phyloP scores from a whole-genome alignment of 2,329 filamentous ascomycete genomes.

The Coleophoma crateriformis region DNA sequence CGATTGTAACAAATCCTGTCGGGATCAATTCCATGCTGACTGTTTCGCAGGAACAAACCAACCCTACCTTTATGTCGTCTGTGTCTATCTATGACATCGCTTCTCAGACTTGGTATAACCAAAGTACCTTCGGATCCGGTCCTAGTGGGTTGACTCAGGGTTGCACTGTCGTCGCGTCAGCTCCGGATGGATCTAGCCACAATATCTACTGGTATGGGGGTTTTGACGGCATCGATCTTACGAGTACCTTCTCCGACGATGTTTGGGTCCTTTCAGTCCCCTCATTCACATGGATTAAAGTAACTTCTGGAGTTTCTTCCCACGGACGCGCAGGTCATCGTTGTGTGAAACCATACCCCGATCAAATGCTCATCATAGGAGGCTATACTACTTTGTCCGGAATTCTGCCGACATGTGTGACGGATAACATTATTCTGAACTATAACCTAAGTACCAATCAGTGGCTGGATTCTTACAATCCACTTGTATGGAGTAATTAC shows the following conservation, averaged over 20 bases:
- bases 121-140: constrained; percentile 57
- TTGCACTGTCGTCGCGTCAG: constrained; percentile 63
- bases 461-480: constrained; percentile 69
- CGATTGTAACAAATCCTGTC: constrained; percentile 7
- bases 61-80: constrained; percentile 63
- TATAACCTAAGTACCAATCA: constrained; percentile 67
- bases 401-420: constrained; percentile 36
- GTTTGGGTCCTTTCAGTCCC: constrained; percentile 71
- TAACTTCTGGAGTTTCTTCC: constrained; percentile 44
- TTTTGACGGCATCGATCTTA: constrained; percentile 47
- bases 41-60: constrained; percentile 47
- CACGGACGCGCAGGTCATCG: constrained; percentile 60
- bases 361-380: constrained; percentile 65
- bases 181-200: constrained; percentile 67
- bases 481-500: constrained; percentile 59
- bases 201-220: constrained; percentile 78
- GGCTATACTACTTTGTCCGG: constrained; percentile 45
- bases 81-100: constrained; percentile 74
- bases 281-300: constrained; percentile 66
- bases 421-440: constrained; percentile 49
- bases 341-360: constrained; percentile 64
- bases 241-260: constrained; percentile 56
- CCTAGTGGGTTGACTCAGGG: constrained; percentile 65
- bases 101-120: constrained; percentile 65
- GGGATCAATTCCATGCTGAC: constrained; percentile 15